Evolutionary conservation across 1,284 basidiomycete species (phyloP).

Genomic region (Stygiomarasmius scandens): DNA sequence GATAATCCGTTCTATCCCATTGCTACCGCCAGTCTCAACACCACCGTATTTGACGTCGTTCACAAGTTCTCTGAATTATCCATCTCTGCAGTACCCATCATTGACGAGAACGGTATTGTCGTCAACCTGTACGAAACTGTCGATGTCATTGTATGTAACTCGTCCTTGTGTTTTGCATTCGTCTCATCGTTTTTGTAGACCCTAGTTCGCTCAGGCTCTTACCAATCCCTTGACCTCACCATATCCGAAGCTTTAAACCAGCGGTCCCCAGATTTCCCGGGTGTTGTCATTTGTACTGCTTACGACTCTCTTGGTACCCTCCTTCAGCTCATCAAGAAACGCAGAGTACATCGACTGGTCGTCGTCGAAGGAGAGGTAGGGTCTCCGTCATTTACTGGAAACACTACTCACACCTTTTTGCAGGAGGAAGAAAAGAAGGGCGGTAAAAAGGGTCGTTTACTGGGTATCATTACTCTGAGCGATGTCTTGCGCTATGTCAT

Average conservation of each 20-base stretch:
- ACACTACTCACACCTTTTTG: slow-evolving; percentile 16
- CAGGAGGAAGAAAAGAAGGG: slow-evolving; percentile 77
- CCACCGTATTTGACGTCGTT: slow-evolving; percentile 96
- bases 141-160: slow-evolving; percentile 88
- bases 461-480: slow-evolving; percentile 90
- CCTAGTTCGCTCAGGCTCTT: slow-evolving; percentile 91
- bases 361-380: slow-evolving; percentile 86
- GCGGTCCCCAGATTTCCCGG: slow-evolving; percentile 91
- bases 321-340: slow-evolving; percentile 90
- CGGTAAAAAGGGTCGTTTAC: slow-evolving; percentile 80
- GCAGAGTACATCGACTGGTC: slow-evolving; percentile 91
- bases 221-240: slow-evolving; percentile 94
- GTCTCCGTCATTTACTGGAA: neutral
- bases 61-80: slow-evolving; percentile 97
- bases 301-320: slow-evolving; percentile 93
- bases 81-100: slow-evolving; percentile 96
- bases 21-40: slow-evolving; percentile 89
- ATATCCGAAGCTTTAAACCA: slow-evolving; percentile 92
- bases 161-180: slow-evolving; percentile 9
- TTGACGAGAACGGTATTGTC: slow-evolving; percentile 92
- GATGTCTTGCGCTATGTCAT: slow-evolving; percentile 91
- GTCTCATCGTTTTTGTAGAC: slow-evolving; percentile 57
- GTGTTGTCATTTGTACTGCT: slow-evolving; percentile 94
- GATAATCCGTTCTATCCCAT: slow-evolving; percentile 84
- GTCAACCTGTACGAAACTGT: slow-evolving; percentile 99